Evolutionary conservation across 306 rosid genomes (phyloP).

Genomic region (Betula pendula): DNA sequence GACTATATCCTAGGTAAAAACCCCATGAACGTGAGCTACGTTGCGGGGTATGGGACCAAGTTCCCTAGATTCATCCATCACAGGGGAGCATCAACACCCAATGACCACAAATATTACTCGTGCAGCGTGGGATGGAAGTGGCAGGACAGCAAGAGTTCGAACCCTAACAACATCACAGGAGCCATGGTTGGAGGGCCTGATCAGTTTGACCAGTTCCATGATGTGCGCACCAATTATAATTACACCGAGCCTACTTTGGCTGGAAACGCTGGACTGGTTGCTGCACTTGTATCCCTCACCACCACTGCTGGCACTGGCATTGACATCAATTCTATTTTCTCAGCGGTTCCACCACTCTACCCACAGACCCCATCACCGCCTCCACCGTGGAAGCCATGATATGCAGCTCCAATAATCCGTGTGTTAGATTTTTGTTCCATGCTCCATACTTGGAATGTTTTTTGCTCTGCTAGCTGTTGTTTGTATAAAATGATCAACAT

Average conservation of each 20-base stretch:
- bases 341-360: constrained; percentile 59
- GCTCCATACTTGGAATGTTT: no score
- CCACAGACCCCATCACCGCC: constrained; percentile 63
- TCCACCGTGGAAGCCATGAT: constrained; percentile 62
- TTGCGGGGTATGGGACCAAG: constrained; percentile 58
- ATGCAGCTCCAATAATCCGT: neutral
- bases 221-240: constrained; percentile 36
- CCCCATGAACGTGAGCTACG: constrained; percentile 67
- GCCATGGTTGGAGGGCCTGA: constrained; percentile 82
- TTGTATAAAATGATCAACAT: neutral
- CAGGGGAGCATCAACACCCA: constrained; percentile 60
- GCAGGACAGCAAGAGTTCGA: constrained; percentile 39
- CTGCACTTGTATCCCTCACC: constrained; percentile 63
- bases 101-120: constrained; percentile 40
- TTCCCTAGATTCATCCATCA: constrained; percentile 61
- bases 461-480: no score
- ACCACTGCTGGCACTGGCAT: constrained; percentile 35
- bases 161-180: constrained; percentile 56
- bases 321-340: constrained; percentile 59
- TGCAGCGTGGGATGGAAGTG: constrained; percentile 58
- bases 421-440: neutral
- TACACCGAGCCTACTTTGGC: constrained; percentile 62
- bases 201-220: constrained; percentile 46
- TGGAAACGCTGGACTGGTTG: constrained; percentile 70
- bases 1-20: constrained; percentile 70